A percentile compares a stretch with the other conserved stretches of the same genome.
These are phyloP conservation scores for Pyronema omphalodes DNA, from an alignment of 495 filamentous ascomycete species.

Conservation along the genomic window DNA sequence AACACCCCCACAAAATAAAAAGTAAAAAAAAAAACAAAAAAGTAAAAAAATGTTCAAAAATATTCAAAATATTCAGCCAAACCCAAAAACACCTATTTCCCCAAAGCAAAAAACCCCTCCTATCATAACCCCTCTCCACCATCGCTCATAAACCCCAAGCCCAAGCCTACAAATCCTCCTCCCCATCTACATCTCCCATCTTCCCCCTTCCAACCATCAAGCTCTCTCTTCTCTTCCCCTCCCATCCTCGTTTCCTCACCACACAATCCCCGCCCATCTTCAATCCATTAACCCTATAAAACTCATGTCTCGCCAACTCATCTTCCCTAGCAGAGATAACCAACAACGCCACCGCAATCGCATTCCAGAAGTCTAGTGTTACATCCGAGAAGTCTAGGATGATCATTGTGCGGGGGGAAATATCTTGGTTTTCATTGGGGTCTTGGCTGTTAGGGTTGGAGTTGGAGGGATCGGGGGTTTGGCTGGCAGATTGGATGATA, in stretches of 20 bases:
- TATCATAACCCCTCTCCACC: too few species aligned
- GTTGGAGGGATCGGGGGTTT: too few species aligned
- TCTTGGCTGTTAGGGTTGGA: too few species aligned
- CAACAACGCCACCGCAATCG: conserved; percentile 23
- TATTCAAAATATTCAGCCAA: too few species aligned
- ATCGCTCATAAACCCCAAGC: background rate
- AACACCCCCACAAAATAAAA: too few species aligned
- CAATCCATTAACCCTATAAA: conserved; percentile 6
- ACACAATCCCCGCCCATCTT: background rate
- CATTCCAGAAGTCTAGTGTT: conserved; percentile 28
- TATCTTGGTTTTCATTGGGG: too few species aligned
- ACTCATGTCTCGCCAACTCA: conserved; percentile 11
- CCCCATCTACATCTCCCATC: background rate
- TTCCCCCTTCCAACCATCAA: background rate
- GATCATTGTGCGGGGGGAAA: conserved; percentile 19
- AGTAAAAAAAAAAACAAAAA: too few species aligned
- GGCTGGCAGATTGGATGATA: too few species aligned
- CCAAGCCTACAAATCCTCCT: background rate
- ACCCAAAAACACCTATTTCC: too few species aligned
- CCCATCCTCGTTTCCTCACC: background rate
- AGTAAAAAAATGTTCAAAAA: too few species aligned
- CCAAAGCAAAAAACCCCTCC: too few species aligned
- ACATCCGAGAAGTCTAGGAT: conserved; percentile 26
- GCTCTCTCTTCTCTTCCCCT: background rate
- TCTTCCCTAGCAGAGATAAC: conserved; percentile 22